Base-by-base conservation (phyloP, 805 yeast genomes). In the Wickerhamomyces tratensis region DNA sequence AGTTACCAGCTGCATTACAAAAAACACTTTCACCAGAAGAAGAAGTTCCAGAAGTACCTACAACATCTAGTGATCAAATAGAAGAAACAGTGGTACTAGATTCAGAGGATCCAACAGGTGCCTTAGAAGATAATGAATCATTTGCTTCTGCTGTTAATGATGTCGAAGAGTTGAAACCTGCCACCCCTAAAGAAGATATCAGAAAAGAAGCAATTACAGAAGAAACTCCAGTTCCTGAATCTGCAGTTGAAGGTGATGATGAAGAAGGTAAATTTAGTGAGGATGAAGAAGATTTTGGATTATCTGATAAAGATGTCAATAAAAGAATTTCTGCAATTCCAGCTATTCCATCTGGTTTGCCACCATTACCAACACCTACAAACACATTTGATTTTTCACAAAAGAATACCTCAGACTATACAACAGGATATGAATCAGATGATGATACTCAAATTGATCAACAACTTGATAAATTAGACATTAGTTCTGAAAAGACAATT, bases 361-460 rank as follows among this genome's bases (percentile, higher is more conserved):
- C 20, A 20, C 20, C 30, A 27, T 27, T 27, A 27, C 30, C 30
- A 27, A 14, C 37, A 25, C 6, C 33, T 20, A 20, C 20, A 20
- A 20, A 20, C 20, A 20, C 20, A 20, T 20, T 20, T 20, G 20
- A 20, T 20, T 20, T 20, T 25, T 7, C 14, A 33, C 51, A 51
- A 33, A 52, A 43, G 10, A 52, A 48, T 36, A 50, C 53, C 11
- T 58, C 57, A 15, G 57, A 53, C 26, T 65, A 65, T 43, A 65
- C 65, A 9, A 74, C 86, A 1, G 87, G 87, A 0, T 80, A 80
- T 52, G 86, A 82, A 43, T 86, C 86, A 0, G 88, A 82, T 53
- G 84, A 76, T 39, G 79, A 73, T 43, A 63, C 67, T 0, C 61
- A 59, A 36, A 48, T 49, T 3, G 53, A 48, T 25, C 42, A 38